A percentile compares a stretch with the other conserved stretches of the same genome.
These are phyloP conservation scores for Allantophomopsis cytisporea DNA, from an alignment of 2,329 filamentous ascomycete genomes.

Conservation along the genomic window DNA sequence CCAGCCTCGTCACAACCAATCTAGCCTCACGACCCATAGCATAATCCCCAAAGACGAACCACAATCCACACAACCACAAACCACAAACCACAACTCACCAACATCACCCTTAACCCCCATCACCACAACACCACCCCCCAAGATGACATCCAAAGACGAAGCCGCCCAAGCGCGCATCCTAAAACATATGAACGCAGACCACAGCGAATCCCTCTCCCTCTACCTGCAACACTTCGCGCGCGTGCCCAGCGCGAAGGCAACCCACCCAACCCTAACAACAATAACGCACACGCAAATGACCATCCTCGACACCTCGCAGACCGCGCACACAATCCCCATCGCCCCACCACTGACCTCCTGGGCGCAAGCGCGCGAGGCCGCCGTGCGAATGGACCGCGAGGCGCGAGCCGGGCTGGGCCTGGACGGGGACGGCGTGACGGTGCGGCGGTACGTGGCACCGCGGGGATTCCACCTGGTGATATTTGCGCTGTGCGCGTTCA, in stretches of 20 bases:
- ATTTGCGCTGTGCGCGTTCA: background rate
- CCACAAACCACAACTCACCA: no score
- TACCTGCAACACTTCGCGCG: constrained; percentile 64
- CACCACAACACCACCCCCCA: background rate
- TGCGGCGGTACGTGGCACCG: constrained; percentile 37
- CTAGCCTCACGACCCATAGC: no score
- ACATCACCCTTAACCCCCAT: no score
- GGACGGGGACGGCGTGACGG: constrained; percentile 36
- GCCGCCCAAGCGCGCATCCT: constrained; percentile 49
- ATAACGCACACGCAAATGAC: constrained; percentile 50
- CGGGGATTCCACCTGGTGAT: no score
- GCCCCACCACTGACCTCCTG: constrained; percentile 56
- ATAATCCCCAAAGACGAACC: no score
- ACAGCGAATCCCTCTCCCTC: constrained; percentile 57
- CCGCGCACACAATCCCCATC: constrained; percentile 43
- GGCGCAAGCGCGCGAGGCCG: constrained; percentile 51
- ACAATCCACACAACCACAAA: no score
- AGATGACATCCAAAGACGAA: constrained; percentile 19
- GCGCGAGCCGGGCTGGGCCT: constrained; percentile 46
- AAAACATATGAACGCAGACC: constrained; percentile 78
- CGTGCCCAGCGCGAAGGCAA: constrained; percentile 39
- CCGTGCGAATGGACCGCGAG: constrained; percentile 60
- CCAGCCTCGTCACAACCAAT: no score
- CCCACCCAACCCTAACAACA: constrained; percentile 48
- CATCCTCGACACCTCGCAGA: constrained; percentile 35